Evolutionary conservation across 768 basidiomycete species (phyloP).

Genomic region (Xanthoconium purpureum): DNA sequence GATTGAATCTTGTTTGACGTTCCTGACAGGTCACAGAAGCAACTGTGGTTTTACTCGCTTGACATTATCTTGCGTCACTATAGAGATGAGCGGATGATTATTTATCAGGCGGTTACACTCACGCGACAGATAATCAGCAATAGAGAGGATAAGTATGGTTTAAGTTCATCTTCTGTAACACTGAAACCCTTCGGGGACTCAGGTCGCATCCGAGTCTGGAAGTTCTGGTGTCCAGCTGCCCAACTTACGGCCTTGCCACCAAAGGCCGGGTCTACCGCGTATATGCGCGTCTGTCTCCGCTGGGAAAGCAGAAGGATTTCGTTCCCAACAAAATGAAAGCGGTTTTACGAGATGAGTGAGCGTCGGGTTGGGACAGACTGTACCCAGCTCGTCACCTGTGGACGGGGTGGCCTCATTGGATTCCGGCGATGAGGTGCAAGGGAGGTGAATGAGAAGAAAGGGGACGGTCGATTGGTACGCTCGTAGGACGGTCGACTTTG

Average conservation of each 20-base stretch:
- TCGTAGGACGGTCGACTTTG: slow-evolving; percentile 61
- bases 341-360: slow-evolving; percentile 20
- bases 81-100: background rate
- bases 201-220: background rate
- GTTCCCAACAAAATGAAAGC: slow-evolving; percentile 25
- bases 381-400: background rate
- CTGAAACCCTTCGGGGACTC: background rate
- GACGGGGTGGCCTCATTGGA: background rate
- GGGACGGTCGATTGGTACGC: slow-evolving; percentile 76
- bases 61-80: background rate
- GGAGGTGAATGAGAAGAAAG: slow-evolving; percentile 76
- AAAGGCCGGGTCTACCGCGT: slow-evolving; percentile 40
- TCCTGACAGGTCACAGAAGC: no score
- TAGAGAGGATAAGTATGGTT: background rate
- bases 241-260: slow-evolving; percentile 32
- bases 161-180: background rate
- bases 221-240: slow-evolving; percentile 19
- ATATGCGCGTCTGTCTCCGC: background rate
- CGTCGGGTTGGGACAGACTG: slow-evolving; percentile 24
- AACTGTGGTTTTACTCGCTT: no score
- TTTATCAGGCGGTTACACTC: background rate
- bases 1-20: no score
- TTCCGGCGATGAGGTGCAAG: slow-evolving; percentile 32
- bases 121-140: background rate
- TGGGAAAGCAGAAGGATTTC: background rate